Base-by-base conservation (phyloP, 345 rosid species). In the Aquilaria sinensis region DNA sequence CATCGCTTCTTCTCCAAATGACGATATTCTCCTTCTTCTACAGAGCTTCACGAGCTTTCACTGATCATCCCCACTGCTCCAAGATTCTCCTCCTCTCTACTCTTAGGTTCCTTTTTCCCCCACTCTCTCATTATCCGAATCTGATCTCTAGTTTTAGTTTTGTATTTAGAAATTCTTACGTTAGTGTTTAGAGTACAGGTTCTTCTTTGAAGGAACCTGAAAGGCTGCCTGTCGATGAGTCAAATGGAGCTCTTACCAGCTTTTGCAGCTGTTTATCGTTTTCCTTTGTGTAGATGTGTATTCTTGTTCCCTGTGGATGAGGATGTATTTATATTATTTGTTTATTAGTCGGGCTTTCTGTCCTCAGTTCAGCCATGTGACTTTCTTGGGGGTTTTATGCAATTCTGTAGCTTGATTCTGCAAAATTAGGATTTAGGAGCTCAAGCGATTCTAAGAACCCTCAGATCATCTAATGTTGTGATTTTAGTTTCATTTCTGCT, bases 61-160 rank as follows among this genome's bases (percentile, higher is more conserved):
- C 67, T 64, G 71, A 72, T 68, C 54, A 70, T 57, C 66, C 92
- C 56, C 41, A 81, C 67, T 67, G 64, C 62, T 73, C 87, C 47
- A 88, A 77, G 82, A 82, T 86, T 58, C 67, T 93, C 45, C 65
- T 82, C 62, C 72, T 93, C 75, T 75, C 81, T 65, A 63, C 90
- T 57, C 75, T 88, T 71, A 31, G 37, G 23, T 11, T 23, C 12
- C 31, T 51, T 33, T 10, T 31, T 9, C 15, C 45, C 63, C 11
- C 32, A 6, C 54, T 31, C 4, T 32, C 32, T 23, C 14, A 12
- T 11, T 12, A 57, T 43, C 10, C 9, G 15, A 30, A 10, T 68
- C 43, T 43, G 6, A n/a, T n/a, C n/a, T n/a, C n/a, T n/a, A n/a
- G n/a, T n/a, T n/a, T 56, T 9, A 29, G 23, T 46, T 47, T 12